Conservation (phyloP, 257 asterid species). For the Primulina huaijiensis region DNA sequence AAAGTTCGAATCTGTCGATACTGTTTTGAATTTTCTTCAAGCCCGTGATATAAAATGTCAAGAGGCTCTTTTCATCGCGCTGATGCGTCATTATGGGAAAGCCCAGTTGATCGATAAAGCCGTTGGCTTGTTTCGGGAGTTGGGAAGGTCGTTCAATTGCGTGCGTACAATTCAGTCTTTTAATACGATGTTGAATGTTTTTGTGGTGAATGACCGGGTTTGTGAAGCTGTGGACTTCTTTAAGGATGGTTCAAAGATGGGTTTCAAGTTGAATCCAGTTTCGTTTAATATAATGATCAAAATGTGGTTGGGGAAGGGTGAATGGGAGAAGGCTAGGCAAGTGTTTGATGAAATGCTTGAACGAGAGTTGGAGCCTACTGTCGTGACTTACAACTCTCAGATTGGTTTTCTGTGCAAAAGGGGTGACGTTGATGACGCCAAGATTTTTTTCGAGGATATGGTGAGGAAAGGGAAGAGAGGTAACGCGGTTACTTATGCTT, state of each 20-base stretch:
- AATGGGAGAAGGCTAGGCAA: constrained; percentile 53
- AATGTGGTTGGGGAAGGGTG: constrained; percentile 58
- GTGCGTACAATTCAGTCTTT: constrained; percentile 58
- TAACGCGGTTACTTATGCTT: constrained; percentile 65
- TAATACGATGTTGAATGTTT: constrained; percentile 66
- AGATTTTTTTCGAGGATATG: constrained; percentile 65
- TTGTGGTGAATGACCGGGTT: constrained; percentile 44
- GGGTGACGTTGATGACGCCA: constrained; percentile 55
- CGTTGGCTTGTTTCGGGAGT: constrained; percentile 44
- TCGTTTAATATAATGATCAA: constrained; percentile 74
- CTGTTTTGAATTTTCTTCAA: constrained; percentile 43
- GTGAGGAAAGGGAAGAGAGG: constrained; percentile 51
- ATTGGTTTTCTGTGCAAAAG: constrained; percentile 72
- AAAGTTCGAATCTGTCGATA: constrained; percentile 56
- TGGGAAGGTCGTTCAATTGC: constrained; percentile 66
- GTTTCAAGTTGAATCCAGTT: constrained; percentile 61
- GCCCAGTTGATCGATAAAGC: constrained; percentile 48
- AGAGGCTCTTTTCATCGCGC: constrained; percentile 63
- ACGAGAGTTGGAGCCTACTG: constrained; percentile 63
- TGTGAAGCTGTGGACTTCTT: constrained; percentile 51
- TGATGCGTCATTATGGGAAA: constrained; percentile 75
- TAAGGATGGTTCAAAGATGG: constrained; percentile 42
- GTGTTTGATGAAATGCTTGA: constrained; percentile 26
- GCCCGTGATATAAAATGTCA: constrained; percentile 51
- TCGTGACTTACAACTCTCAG: constrained; percentile 67